Evolutionary conservation across 306 rosid species (phyloP), one percentile per base, ranked within the genome.

Genomic region (Sphenostylis stenocarpa): DNA sequence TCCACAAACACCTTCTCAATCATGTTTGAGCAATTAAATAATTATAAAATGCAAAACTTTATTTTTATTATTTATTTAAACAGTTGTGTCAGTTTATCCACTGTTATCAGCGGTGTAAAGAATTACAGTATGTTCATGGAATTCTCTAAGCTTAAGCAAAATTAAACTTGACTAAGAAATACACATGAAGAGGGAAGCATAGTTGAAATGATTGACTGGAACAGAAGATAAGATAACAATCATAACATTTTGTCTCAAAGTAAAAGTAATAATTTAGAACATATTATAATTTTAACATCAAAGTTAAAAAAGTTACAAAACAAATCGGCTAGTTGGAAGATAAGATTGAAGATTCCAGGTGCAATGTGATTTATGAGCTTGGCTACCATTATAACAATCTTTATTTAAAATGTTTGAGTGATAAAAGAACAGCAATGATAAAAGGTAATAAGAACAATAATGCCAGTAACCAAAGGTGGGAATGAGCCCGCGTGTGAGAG

Each of bases 121-220:
- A 77, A 49, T 64, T 81, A 67, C 70, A 65, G 15, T 24, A 4
- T 81, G 60, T 12, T 60, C 61, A 21, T 26, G n/a, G 61, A 67
- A 19, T 76, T 69, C 47, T n/a, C 19, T 29, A 64, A 52, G 43
- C 13, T n/a, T 80, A 65, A 72, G 61, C 80, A 31, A 80, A 73
- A 15, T 81, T 39, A 23, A 44, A 48, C 24, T 31, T 52, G 38
- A 49, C 53, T 31, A 20, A 8, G 19, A 53, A 61, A 67, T 17
- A 31, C 26, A 63, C 81, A 71, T 61, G 83, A 73, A 19, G 83
- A 73, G 16, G 69, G 11, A 31, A 78, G 81, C 76, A 78, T n/a
- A 15, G 10, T 23, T 60, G 69, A 49, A 36, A 76, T 10, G 26
- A 47, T 79, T 85, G 77, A 49, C 77, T 33, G 17, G 26, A 53